Evolutionary conservation across 805 yeast species (phyloP), one percentile per base, ranked within the genome.

Genomic region (Kazachstania kunashirensis): DNA sequence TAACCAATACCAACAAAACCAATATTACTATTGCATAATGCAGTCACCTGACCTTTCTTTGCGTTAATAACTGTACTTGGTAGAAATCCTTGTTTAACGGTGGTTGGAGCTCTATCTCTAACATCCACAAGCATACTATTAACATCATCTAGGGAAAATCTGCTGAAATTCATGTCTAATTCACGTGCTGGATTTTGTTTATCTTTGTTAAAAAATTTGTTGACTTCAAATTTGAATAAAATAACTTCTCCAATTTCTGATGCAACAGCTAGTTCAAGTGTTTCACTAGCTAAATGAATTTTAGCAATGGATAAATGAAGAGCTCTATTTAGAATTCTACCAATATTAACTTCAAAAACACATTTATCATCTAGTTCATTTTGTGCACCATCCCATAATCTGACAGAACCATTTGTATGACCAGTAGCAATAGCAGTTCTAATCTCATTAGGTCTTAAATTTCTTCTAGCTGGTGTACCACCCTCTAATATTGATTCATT

Each of bases 1-100:
- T 81, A 85, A 1, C 83, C 94, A 29, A 84, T 65, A 0, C 82
- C 92, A 7, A 81, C 83, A 62, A 92, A 88, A 0, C 96, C 96
- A 33, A 85, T 67, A 44, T 79, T 71, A 42, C 88, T 78, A 55
- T 82, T 72, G 37, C 71, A 67, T 33, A 88, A 42, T 1, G 83
- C 71, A 0, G 88, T 65, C 8, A 83, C 77, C 4, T 53, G 53
- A 0, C 77, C 75, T 25, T 60, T 59, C 26, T 62, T 52, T 13
- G 70, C 68, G 28, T 67, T 62, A 13, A 77, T 45, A 2, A 68
- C 64, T 31, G 66, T 62, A 17, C 55, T 58, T 0, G 89, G 88
- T 46, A 80, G 47, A 44, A 78, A 78, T 0, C 86, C 88, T 38
- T 74, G 78, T 38, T 61, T 65, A 6, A 73, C 34, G 31, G 61